phyloP scores from a whole-genome alignment of 106 monocot species.

The Platanthera zijinensis region DNA sequence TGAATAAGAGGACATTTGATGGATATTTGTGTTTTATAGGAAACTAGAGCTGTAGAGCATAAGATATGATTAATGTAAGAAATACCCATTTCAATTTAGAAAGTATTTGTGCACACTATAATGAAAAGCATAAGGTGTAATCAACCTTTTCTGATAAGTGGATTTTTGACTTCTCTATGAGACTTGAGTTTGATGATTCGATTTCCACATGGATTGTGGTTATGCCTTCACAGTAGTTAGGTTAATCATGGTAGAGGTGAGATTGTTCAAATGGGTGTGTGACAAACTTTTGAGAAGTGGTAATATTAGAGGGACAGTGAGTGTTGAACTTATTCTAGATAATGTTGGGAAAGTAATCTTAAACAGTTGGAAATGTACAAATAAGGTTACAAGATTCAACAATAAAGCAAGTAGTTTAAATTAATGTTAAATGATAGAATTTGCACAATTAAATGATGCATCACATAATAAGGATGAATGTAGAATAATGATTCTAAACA shows the following conservation, averaged over 20 bases:
- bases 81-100: no score
- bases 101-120: no score
- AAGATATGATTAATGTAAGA: no score
- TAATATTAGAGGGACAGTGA: not conserved
- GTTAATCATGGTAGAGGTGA: not conserved
- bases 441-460: not conserved
- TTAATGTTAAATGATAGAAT: not conserved
- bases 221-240: no score
- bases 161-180: no score
- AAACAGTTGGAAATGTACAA: not conserved
- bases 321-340: not conserved
- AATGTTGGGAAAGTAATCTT: not conserved
- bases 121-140: no score
- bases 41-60: no score
- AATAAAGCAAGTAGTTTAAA: not conserved
- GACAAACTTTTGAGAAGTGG: not conserved
- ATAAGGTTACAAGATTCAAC: not conserved
- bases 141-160: no score
- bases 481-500: not conserved
- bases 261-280: not conserved
- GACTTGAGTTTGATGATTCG: no score
- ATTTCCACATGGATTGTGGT: no score
- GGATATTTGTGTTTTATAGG: no score
- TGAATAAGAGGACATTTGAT: no score
- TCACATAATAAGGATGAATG: not conserved